Evolutionary conservation across 2,329 filamentous ascomycete species (phyloP).

Genomic region (Curvularia spicifera): DNA sequence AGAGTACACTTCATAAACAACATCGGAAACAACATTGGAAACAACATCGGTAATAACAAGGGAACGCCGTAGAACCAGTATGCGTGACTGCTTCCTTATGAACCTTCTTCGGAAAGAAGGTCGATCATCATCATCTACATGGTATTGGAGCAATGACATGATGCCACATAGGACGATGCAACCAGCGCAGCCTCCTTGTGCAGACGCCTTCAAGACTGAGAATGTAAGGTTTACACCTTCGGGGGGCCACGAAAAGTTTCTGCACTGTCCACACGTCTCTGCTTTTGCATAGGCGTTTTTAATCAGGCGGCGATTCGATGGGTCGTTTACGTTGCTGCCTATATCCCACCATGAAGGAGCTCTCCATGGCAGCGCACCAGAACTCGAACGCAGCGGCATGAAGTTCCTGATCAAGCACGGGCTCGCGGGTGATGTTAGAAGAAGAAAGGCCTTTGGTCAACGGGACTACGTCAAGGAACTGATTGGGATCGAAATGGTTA

Average conservation of each 20-base stretch:
- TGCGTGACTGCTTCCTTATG: neutral
- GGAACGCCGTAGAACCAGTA: too few relatives aligned
- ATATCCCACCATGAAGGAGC: conserved; percentile 10
- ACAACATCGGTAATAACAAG: too few relatives aligned
- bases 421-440: neutral
- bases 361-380: neutral
- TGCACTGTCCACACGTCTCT: conserved; percentile 2
- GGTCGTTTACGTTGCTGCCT: neutral
- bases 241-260: neutral
- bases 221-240: neutral
- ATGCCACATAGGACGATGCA: conserved; percentile 6
- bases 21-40: too few relatives aligned
- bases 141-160: neutral
- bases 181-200: conserved; percentile 9
- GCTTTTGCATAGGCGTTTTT: conserved; percentile 9
- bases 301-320: neutral
- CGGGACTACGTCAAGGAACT: neutral
- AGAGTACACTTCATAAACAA: neutral
- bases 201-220: neutral
- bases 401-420: neutral
- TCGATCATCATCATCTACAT: neutral
- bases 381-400: neutral
- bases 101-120: neutral
- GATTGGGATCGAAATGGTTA: neutral
- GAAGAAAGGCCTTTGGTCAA: neutral